A percentile compares a stretch with the other conserved stretches of the same genome.
These are phyloP conservation scores for Ophiostoma himal-ulmi DNA, from an alignment of 2,329 filamentous ascomycete species.

Conservation along the genomic window DNA sequence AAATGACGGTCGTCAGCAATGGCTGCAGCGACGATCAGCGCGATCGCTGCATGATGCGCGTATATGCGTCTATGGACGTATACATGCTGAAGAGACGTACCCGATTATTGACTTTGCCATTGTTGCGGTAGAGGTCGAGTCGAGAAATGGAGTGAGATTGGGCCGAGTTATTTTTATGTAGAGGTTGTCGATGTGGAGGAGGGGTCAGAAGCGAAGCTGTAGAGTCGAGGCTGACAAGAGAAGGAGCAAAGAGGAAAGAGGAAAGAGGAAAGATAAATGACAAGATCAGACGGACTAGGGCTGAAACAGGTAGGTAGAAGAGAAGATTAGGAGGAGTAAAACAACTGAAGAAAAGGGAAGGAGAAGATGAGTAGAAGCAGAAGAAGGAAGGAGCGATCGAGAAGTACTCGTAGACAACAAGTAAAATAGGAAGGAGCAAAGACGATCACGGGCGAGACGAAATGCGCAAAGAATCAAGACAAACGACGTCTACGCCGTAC, in stretches of 20 bases:
- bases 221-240: neutral
- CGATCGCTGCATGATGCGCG: neutral
- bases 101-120: neutral
- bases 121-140: neutral
- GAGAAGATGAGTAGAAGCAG: neutral
- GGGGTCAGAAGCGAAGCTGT: conserved; percentile 1
- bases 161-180: neutral
- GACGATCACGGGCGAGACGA: neutral
- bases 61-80: neutral
- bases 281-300: neutral
- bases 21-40: neutral
- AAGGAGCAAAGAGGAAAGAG: neutral
- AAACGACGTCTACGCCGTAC: neutral
- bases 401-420: neutral
- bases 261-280: neutral
- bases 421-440: neutral
- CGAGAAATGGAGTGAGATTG: neutral
- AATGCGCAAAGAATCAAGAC: neutral
- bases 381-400: neutral
- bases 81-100: neutral
- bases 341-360: neutral
- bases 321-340: neutral
- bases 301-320: neutral
- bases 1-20: neutral
- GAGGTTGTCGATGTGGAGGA: neutral